These are phyloP conservation scores for Emiliania huxleyi DNA, from an alignment of 78 protist species.

Conservation along the genomic window DNA sequence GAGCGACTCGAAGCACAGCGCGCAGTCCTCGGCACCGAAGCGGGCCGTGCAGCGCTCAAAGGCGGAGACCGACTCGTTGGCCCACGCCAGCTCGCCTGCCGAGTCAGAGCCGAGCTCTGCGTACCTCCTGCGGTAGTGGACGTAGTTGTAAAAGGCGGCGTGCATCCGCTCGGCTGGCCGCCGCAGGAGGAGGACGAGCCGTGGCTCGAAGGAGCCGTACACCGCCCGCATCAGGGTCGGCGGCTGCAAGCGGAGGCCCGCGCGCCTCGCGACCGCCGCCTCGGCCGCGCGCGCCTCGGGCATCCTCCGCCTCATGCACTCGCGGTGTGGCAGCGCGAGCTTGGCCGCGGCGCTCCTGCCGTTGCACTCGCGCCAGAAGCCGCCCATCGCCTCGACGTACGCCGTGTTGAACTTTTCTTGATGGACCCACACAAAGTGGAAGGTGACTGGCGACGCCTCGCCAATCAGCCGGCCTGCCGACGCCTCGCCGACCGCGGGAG, in stretches of 20 bases:
- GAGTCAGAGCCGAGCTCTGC: neutral
- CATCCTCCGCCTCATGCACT: neutral
- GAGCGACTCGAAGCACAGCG: constrained; percentile 7
- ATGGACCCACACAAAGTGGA: neutral
- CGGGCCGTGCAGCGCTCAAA: neutral
- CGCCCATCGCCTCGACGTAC: neutral
- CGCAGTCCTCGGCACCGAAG: neutral
- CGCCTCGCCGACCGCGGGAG: neutral
- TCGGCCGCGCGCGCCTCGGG: neutral
- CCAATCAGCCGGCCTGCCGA: neutral
- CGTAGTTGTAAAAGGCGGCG: neutral
- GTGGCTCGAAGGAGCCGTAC: neutral
- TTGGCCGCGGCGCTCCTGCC: neutral
- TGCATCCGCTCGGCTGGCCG: neutral
- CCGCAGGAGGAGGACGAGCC: neutral
- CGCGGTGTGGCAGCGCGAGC: neutral
- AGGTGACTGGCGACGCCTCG: neutral
- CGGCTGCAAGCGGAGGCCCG: neutral
- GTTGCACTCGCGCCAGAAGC: constrained; percentile 10
- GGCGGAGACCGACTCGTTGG: neutral
- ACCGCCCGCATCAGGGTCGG: neutral
- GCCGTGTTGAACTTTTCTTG: neutral
- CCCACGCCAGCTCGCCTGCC: neutral
- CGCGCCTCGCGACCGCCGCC: neutral
- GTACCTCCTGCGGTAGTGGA: neutral